Conservation (phyloP, 1,284 basidiomycete genomes). For the Ganoderma meredithae region DNA sequence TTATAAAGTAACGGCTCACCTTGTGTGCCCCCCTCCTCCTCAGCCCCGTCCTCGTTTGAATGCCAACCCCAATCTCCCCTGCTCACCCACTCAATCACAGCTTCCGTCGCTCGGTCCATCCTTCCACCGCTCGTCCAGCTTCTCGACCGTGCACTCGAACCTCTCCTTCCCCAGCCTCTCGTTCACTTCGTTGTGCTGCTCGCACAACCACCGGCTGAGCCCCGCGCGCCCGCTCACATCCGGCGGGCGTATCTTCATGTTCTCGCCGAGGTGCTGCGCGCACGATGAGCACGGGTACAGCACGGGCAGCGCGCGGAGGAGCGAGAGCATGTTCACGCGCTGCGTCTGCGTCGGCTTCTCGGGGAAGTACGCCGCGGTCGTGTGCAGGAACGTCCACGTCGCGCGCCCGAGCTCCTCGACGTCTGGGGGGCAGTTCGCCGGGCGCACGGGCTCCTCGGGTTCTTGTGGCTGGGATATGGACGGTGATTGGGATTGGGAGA, state of each 20-base stretch:
- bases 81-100: conserved; percentile 70
- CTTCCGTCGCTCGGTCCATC: conserved; percentile 88
- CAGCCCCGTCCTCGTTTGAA: neutral
- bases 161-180: conserved; percentile 80
- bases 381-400: conserved; percentile 96
- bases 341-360: conserved; percentile 73
- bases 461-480: neutral
- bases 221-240: conserved; percentile 74
- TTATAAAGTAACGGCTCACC: neutral
- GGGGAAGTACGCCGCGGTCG: conserved; percentile 95
- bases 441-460: conserved; percentile 48
- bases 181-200: conserved; percentile 93
- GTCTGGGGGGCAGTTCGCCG: conserved; percentile 85
- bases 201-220: conserved; percentile 88
- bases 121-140: conserved; percentile 87
- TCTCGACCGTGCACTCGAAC: conserved; percentile 78
- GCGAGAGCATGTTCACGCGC: conserved; percentile 80
- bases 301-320: conserved; percentile 79
- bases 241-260: conserved; percentile 72
- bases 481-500: conserved; percentile 25
- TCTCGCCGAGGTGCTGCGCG: conserved; percentile 79
- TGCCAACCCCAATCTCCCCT: neutral
- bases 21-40: neutral
- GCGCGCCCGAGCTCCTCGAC: conserved; percentile 87
- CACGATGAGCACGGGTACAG: conserved; percentile 91